phyloP scores from a whole-genome alignment of 192 early-diverging fungal species.

The Dimargaris verticillata region DNA sequence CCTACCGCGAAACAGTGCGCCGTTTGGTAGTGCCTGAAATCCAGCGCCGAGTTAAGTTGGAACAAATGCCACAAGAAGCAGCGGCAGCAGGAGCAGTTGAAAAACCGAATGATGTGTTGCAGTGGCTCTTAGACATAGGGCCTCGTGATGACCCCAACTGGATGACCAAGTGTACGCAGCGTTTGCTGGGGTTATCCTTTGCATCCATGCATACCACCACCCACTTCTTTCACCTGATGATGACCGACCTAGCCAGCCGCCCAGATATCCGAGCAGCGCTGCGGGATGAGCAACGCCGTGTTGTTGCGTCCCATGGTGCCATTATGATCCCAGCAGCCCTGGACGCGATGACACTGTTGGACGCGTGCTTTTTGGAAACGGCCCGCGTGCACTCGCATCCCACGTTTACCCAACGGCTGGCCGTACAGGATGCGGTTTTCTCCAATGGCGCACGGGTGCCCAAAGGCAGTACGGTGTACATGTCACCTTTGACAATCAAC shows the following conservation, averaged over 20 bases:
- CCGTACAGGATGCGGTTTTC: not conserved
- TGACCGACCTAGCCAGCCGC: not conserved
- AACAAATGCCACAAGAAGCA: not conserved
- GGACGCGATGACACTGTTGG: not conserved
- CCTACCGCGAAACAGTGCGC: not conserved
- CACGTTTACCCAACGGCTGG: no score
- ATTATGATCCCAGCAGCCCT: not conserved
- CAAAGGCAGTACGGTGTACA: not conserved
- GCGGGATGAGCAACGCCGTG: not conserved
- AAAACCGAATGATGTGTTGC: not conserved
- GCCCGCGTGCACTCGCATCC: not conserved
- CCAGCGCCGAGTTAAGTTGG: not conserved
- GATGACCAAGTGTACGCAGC: not conserved
- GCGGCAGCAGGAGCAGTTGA: not conserved
- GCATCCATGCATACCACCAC: conserved; percentile 3
- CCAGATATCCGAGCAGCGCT: not conserved
- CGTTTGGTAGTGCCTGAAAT: not conserved
- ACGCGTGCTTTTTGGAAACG: not conserved
- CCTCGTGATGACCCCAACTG: not conserved
- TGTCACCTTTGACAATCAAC: not conserved
- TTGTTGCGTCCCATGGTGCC: not conserved
- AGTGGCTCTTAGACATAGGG: not conserved
- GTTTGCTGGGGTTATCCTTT: not conserved
- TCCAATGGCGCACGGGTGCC: not conserved
- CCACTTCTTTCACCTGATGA: not conserved